phyloP scores from a whole-genome alignment of 495 filamentous ascomycete genomes.

The Talaromyces stipitatus region DNA sequence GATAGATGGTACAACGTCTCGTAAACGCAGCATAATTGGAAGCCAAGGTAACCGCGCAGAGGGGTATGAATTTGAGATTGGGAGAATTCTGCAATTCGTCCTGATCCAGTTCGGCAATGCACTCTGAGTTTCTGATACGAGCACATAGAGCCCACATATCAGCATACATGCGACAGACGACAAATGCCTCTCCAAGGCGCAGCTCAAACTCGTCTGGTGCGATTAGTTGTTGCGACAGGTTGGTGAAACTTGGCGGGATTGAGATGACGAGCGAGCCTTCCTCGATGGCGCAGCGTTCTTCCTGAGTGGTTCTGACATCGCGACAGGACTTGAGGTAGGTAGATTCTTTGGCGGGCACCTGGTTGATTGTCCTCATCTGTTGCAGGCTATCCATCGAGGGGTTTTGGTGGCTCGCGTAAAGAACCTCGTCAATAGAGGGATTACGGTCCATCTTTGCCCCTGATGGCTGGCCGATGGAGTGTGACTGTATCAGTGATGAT shows the following conservation, averaged over 20 bases:
- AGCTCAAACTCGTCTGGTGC: constrained; percentile 21
- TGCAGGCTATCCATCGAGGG: not conserved
- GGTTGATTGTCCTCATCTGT: not conserved
- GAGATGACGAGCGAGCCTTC: constrained; percentile 26
- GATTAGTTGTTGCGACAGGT: constrained; percentile 8
- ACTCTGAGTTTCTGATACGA: constrained; percentile 7
- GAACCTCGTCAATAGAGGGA: not conserved
- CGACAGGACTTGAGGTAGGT: constrained; percentile 16
- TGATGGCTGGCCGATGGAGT: not conserved
- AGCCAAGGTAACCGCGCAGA: constrained; percentile 24
- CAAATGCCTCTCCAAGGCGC: constrained; percentile 16
- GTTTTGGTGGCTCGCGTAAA: not conserved
- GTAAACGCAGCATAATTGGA: constrained; percentile 21
- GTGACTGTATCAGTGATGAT: not conserved
- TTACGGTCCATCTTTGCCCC: not conserved
- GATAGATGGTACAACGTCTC: constrained; percentile 11
- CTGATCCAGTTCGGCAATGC: not conserved
- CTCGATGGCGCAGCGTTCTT: constrained; percentile 20
- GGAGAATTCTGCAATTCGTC: not conserved
- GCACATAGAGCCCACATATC: constrained; percentile 26
- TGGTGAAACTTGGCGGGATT: constrained; percentile 18
- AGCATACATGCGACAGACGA: constrained; percentile 22
- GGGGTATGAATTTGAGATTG: constrained; percentile 21
- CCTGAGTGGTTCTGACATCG: constrained; percentile 17
- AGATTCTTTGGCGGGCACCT: constrained; percentile 10